Evolutionary conservation across 345 rosid genomes (phyloP).

Genomic region (Salix exigua): DNA sequence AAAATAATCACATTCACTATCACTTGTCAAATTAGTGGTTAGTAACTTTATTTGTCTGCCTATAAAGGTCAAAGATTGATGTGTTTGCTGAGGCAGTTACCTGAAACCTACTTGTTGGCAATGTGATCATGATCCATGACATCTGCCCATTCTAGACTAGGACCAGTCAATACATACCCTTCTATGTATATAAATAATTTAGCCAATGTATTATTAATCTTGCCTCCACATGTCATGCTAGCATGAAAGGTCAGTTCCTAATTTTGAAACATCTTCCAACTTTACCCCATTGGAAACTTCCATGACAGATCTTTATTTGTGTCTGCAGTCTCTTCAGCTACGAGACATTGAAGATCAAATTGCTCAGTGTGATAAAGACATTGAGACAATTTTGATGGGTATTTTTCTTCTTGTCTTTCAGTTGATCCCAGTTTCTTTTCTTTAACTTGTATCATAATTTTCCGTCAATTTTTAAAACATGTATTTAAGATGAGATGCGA

Average conservation of each 20-base stretch:
- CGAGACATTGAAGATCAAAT: constrained; percentile 62
- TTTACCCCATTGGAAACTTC: neutral
- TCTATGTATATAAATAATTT: neutral
- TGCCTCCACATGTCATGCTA: neutral
- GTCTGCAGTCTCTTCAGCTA: constrained; percentile 58
- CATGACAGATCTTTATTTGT: constrained; percentile 1
- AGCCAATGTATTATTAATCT: neutral
- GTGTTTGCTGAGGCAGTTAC: neutral
- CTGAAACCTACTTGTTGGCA: neutral
- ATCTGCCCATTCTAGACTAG: neutral
- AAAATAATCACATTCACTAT: neutral
- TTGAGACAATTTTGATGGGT: constrained; percentile 50
- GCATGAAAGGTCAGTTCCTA: neutral
- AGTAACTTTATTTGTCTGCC: neutral
- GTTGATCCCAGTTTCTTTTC: neutral
- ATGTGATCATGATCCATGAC: neutral
- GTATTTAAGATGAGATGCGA: neutral
- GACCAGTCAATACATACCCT: neutral
- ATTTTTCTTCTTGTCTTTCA: constrained; percentile 5
- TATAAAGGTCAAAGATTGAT: too few relatives aligned
- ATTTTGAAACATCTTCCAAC: neutral
- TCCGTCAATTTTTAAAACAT: too few relatives aligned
- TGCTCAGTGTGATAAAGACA: constrained; percentile 51
- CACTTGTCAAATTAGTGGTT: neutral
- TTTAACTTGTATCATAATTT: neutral